Conservation (phyloP, 352 stramenopile genomes). For the Phytopythium vexans region DNA sequence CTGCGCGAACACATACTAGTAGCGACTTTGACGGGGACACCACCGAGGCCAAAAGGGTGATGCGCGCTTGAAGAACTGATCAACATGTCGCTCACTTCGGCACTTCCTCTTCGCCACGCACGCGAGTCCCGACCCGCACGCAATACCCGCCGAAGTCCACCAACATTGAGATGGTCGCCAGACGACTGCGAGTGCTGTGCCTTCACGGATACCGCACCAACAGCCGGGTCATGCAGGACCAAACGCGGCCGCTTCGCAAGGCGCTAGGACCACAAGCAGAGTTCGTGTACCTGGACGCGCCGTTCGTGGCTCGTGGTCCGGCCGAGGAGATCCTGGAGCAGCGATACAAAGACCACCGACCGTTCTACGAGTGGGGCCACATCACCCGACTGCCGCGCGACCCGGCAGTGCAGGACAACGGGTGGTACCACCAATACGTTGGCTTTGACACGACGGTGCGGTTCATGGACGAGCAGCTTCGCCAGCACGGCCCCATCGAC, state of each 20-base stretch:
- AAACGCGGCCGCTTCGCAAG: conserved; percentile 29
- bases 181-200: conserved; percentile 41
- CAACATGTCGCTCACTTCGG: background rate
- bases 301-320: conserved; percentile 23
- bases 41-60: background rate
- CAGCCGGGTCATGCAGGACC: conserved; percentile 41
- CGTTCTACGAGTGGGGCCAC: conserved; percentile 41
- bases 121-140: too few relatives aligned
- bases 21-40: background rate
- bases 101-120: background rate
- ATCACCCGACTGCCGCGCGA: conserved; percentile 19
- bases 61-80: conserved; percentile 7
- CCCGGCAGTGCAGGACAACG: conserved; percentile 15
- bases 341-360: conserved; percentile 25
- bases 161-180: background rate
- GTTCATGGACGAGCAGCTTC: conserved; percentile 39
- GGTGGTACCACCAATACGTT: conserved; percentile 38
- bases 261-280: conserved; percentile 35
- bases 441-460: conserved; percentile 37
- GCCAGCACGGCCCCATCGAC: conserved; percentile 44
- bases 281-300: conserved; percentile 44
- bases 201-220: conserved; percentile 60
- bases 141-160: too few relatives aligned
- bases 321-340: conserved; percentile 34
- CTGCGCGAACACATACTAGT: background rate